phyloP scores from a whole-genome alignment of 192 early-diverging fungal genomes.

The Gigaspora rosea region DNA sequence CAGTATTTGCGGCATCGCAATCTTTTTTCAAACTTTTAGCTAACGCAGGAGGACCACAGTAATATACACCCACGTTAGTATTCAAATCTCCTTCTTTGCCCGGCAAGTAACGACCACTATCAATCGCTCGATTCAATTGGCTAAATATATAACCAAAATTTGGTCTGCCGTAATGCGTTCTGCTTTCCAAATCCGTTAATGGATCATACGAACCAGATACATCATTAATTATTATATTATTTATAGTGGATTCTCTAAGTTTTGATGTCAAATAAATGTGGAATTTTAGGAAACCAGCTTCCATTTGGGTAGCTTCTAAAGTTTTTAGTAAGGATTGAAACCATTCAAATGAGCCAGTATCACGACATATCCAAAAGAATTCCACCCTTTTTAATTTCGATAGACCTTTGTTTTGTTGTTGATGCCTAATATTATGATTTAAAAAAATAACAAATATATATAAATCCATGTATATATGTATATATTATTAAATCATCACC shows the following conservation, averaged over 20 bases:
- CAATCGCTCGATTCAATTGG: conserved; percentile 46
- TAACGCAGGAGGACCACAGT: conserved; percentile 76
- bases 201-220: conserved; percentile 60
- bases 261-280: conserved; percentile 68
- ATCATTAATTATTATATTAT: conserved; percentile 61
- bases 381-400: conserved; percentile 52
- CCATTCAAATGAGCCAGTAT: conserved; percentile 66
- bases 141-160: conserved; percentile 71
- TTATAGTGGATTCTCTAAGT: conserved; percentile 59
- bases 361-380: conserved; percentile 71
- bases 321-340: conserved; percentile 65
- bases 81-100: conserved; percentile 49
- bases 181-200: conserved; percentile 65
- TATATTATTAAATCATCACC: too few species aligned
- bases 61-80: conserved; percentile 78
- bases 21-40: conserved; percentile 56
- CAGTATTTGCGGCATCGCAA: conserved; percentile 45
- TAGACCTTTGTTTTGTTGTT: conserved; percentile 43
- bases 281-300: conserved; percentile 62
- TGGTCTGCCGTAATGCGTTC: conserved; percentile 79
- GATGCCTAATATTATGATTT: conserved; percentile 27
- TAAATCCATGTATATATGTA: too few species aligned
- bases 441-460: conserved; percentile 11
- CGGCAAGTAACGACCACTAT: conserved; percentile 43
- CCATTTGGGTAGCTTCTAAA: conserved; percentile 58